phyloP scores from a whole-genome alignment of 345 rosid species.

The Dovyalis caffra region DNA sequence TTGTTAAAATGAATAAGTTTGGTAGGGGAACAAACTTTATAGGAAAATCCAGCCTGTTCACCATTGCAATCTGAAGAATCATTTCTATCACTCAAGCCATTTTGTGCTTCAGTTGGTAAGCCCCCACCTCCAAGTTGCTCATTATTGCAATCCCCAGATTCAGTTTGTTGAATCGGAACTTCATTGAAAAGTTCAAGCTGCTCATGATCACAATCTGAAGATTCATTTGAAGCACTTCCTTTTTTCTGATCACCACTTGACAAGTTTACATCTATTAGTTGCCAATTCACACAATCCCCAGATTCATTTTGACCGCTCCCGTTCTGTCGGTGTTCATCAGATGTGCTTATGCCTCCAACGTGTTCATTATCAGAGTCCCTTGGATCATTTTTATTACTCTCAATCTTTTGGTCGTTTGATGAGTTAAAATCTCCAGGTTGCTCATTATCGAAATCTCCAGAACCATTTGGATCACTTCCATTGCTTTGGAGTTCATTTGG shows the following conservation, averaged over 20 bases:
- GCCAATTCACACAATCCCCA: not conserved
- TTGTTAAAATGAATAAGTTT: no score
- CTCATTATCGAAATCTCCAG: slow-evolving; percentile 10
- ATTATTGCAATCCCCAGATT: not conserved
- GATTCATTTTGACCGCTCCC: not conserved
- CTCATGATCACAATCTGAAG: not conserved
- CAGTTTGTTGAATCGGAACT: not conserved
- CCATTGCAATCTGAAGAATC: not conserved
- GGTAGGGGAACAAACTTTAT: not conserved
- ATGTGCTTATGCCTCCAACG: not conserved
- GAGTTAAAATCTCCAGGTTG: slow-evolving; percentile 10
- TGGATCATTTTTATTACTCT: not conserved
- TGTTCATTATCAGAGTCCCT: not conserved
- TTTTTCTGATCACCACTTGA: not conserved
- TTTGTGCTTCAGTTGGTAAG: not conserved
- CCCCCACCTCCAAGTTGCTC: not conserved
- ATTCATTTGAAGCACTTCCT: not conserved
- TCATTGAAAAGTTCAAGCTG: not conserved
- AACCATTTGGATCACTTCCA: slow-evolving; percentile 21
- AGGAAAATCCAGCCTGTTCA: not conserved
- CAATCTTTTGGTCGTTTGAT: not conserved
- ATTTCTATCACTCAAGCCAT: not conserved
- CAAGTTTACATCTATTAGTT: not conserved
- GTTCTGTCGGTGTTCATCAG: not conserved
- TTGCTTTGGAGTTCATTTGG: slow-evolving; percentile 22